Conservation (phyloP, 768 basidiomycete genomes). For the Lactarius deliciosus region DNA sequence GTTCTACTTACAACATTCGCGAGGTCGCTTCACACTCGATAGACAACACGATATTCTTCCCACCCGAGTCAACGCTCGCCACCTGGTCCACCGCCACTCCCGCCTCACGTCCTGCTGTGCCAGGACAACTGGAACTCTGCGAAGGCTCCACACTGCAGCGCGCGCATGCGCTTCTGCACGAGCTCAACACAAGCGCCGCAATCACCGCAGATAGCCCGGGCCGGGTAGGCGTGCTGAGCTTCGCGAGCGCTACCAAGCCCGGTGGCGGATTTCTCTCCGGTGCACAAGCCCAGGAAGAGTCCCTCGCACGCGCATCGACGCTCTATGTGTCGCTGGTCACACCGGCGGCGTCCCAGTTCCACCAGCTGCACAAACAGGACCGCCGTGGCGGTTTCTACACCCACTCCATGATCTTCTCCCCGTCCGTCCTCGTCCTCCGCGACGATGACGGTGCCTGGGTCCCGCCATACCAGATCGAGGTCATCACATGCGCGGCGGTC, state of each 20-base stretch:
- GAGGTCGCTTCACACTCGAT: slow-evolving; percentile 38
- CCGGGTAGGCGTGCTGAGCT: slow-evolving; percentile 64
- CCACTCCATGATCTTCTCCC: slow-evolving; percentile 79
- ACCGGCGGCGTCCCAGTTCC: slow-evolving; percentile 55
- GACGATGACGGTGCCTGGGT: slow-evolving; percentile 59
- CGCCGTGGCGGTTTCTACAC: slow-evolving; percentile 60
- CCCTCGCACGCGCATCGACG: slow-evolving; percentile 73
- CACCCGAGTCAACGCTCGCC: slow-evolving; percentile 48
- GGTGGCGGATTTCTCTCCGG: slow-evolving; percentile 77
- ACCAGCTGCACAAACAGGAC: slow-evolving; percentile 53
- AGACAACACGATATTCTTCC: slow-evolving; percentile 52
- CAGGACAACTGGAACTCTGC: slow-evolving; percentile 45
- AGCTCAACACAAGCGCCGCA: slow-evolving; percentile 28
- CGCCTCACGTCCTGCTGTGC: not conserved
- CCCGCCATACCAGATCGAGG: slow-evolving; percentile 58
- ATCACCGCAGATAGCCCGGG: slow-evolving; percentile 30
- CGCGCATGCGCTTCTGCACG: slow-evolving; percentile 42
- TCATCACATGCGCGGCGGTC: slow-evolving; percentile 73
- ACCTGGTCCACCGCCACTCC: slow-evolving; percentile 42
- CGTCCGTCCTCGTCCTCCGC: slow-evolving; percentile 59
- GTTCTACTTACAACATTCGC: slow-evolving; percentile 38
- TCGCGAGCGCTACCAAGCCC: slow-evolving; percentile 72
- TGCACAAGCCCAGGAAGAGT: slow-evolving; percentile 78
- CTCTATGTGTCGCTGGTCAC: slow-evolving; percentile 64
- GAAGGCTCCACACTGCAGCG: slow-evolving; percentile 67